These are phyloP conservation scores for Coemansia sp. DNA, from an alignment of 192 early-diverging fungal species.

Conservation along the genomic window DNA sequence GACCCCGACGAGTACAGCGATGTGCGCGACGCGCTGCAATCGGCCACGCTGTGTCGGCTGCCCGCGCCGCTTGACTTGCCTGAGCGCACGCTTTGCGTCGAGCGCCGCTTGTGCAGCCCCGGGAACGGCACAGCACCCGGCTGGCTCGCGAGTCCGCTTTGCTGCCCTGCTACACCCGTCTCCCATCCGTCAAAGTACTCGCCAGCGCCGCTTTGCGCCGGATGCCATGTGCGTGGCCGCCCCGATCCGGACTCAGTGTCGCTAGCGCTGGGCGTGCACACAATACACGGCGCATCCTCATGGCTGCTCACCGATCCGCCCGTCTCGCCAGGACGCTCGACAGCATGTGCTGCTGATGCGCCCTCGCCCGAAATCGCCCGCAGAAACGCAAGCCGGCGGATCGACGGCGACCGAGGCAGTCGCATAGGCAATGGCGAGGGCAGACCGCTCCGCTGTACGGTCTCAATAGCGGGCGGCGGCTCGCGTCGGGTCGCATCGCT, in stretches of 20 bases:
- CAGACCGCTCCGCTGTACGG: neutral
- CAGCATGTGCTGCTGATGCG: neutral
- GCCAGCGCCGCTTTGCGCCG: neutral
- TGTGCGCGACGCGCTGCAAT: conserved; percentile 19
- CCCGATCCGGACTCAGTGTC: neutral
- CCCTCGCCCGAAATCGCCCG: conserved; percentile 9
- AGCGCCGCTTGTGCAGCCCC: conserved; percentile 1
- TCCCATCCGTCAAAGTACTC: neutral
- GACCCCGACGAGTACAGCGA: conserved; percentile 29
- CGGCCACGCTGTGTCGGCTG: neutral
- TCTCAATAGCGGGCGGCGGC: neutral
- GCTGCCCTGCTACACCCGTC: too few relatives aligned
- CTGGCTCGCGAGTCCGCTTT: neutral
- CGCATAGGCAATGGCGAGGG: neutral
- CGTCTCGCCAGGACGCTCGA: too few relatives aligned
- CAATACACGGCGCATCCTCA: conserved; percentile 1
- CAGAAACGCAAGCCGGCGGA: conserved; percentile 22
- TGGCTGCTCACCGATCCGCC: too few relatives aligned
- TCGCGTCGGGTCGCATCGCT: neutral
- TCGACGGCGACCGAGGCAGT: conserved; percentile 17
- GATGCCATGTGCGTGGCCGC: conserved; percentile 1
- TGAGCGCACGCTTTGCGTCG: conserved; percentile 5
- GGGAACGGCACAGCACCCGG: conserved; percentile 11
- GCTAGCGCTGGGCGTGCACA: neutral
- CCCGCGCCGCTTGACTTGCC: neutral